Evolutionary conservation across 2,329 filamentous ascomycete genomes (phyloP).

Genomic region (Aureobasidium melanogenum): DNA sequence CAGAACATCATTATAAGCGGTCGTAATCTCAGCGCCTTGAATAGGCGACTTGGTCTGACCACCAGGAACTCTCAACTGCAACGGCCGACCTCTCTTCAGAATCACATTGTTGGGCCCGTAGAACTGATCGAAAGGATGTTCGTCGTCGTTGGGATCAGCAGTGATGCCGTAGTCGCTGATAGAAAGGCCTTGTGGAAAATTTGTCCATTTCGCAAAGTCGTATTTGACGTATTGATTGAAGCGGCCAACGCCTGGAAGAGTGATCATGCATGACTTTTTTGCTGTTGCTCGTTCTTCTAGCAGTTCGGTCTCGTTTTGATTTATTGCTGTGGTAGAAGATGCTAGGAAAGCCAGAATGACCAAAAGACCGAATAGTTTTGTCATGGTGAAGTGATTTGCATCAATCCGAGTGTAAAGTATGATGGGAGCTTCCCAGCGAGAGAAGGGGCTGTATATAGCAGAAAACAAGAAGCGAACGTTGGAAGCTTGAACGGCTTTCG

Average conservation of each 20-base stretch:
- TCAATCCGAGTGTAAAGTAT: no score
- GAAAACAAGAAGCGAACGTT: not conserved
- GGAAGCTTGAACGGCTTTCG: not conserved
- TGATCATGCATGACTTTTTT: not conserved
- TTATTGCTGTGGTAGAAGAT: not conserved
- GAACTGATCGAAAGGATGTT: constrained; percentile 6
- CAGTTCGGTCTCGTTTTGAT: not conserved
- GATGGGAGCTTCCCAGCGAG: no score
- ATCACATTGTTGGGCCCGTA: not conserved
- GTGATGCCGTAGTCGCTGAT: not conserved
- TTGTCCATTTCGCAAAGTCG: not conserved
- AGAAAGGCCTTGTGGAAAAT: not conserved
- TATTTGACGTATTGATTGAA: constrained; percentile 8
- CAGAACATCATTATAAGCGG: constrained; percentile 51
- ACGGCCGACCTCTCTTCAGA: not conserved
- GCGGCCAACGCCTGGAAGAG: not conserved
- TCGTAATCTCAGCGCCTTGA: constrained; percentile 51
- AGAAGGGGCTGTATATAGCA: not conserved
- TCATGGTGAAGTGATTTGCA: no score
- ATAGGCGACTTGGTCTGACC: constrained; percentile 2
- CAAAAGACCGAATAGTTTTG: not conserved
- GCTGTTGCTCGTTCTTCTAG: not conserved
- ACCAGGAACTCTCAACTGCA: not conserved
- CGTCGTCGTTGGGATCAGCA: not conserved
- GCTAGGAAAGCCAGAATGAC: not conserved